A percentile compares a stretch with the other conserved stretches of the same genome.
Conservation (phyloP, 306 rosid species). For the Vigna angularis region DNA sequence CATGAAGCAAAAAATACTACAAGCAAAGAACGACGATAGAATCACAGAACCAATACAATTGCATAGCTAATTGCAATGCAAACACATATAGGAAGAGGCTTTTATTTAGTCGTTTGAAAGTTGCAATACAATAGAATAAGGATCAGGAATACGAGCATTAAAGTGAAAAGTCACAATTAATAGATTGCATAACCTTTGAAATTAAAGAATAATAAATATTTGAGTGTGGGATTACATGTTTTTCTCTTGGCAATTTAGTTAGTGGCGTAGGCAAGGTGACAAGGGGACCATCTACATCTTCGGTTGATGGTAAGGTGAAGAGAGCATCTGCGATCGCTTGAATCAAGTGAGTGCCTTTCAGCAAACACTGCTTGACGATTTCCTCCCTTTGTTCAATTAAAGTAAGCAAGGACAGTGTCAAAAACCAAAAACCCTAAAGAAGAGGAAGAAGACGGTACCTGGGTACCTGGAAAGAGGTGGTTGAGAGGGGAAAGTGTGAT, state of each 20-base stretch:
- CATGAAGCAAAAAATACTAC: background rate
- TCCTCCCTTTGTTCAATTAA: conserved; percentile 58
- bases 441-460: background rate
- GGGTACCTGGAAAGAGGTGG: conserved; percentile 34
- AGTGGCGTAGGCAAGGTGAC: conserved; percentile 74
- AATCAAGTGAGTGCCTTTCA: conserved; percentile 76
- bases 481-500: conserved; percentile 55
- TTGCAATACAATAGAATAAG: background rate
- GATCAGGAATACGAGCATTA: background rate
- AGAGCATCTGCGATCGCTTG: conserved; percentile 77
- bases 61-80: background rate
- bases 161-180: background rate
- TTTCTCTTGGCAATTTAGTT: conserved; percentile 81
- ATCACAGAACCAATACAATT: background rate
- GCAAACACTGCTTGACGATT: conserved; percentile 62
- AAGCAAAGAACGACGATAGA: background rate
- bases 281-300: conserved; percentile 82
- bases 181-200: background rate
- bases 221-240: conserved; percentile 62
- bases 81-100: background rate
- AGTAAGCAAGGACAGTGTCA: background rate
- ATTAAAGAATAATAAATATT: background rate
- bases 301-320: conserved; percentile 74
- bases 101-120: background rate
- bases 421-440: background rate